A percentile compares a stretch with the other conserved stretches of the same genome.
Conservation (phyloP, 768 basidiomycete genomes). For the Podaxis pistillaris region DNA sequence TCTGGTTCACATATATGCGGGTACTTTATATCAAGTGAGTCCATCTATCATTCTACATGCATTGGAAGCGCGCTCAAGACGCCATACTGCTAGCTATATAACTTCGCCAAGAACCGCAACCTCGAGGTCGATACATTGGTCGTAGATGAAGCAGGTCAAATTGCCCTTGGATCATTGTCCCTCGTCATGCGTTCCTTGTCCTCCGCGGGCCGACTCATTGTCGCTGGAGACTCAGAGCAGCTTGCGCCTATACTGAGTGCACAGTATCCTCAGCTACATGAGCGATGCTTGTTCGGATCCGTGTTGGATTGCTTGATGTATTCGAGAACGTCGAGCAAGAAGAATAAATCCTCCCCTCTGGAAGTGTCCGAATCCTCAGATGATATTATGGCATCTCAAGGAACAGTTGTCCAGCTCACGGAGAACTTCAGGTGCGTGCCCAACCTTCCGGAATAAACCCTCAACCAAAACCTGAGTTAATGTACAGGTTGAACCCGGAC, state of each 20-base stretch:
- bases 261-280: conserved; percentile 41
- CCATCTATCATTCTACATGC: neutral
- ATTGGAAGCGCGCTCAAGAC: neutral
- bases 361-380: conserved; percentile 17
- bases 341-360: conserved; percentile 11
- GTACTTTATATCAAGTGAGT: conserved; percentile 47
- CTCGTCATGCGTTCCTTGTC: conserved; percentile 43
- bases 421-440: conserved; percentile 48
- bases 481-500: conserved; percentile 45
- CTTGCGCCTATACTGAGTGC: conserved; percentile 48
- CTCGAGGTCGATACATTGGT: conserved; percentile 43
- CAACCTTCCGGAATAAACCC: neutral
- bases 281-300: conserved; percentile 43
- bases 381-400: conserved; percentile 27
- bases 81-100: conserved; percentile 36
- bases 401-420: conserved; percentile 45
- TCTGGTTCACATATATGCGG: conserved; percentile 39
- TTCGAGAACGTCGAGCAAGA: conserved; percentile 11
- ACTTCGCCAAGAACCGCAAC: conserved; percentile 39
- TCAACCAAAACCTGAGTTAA: neutral
- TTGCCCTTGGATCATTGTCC: conserved; percentile 43
- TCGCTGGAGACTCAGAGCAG: conserved; percentile 53
- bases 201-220: conserved; percentile 37
- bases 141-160: conserved; percentile 53
- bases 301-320: conserved; percentile 47